Evolutionary conservation across 345 rosid species (phyloP), one percentile per base, ranked within the genome.

Genomic region (Murraya paniculata): DNA sequence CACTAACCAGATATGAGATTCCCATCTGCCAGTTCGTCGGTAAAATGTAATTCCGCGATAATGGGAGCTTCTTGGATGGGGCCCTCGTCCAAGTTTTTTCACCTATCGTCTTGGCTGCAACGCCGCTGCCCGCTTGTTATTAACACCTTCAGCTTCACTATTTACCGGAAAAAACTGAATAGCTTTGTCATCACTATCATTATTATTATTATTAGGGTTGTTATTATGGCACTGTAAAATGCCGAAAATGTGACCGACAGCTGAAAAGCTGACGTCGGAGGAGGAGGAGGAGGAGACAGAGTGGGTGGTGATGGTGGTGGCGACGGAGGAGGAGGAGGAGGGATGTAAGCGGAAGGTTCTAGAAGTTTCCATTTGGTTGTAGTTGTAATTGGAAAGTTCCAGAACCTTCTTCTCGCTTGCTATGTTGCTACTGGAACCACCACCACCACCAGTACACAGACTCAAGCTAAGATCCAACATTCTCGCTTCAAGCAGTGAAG

Each of bases 11-110:
- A 93, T 93, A 79, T 93, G 97, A 0, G 97, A 93, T 72, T 93
- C 69, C 69, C 45, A 65, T 65, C 69, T 21, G 0, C 97, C 91
- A 50, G 97, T 92, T 79, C 94, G 77, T 31, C 94, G 85, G 77
- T 92, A 92, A 78, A 88, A 92, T 50, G 97, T 92, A 78, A 92
- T 91, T 30, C 97, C 97, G 11, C 94, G 87, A 71, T 90, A 92
- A 85, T 90, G 94, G n/a, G 93, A 92, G 87, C 97, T 92, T 71
- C 82, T 81, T 2, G 97, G 86, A 83, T 92, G 83, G 59, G 97
- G 97, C 24, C 97, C 97, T 24, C 97, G 91, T 75, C 97, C 71
- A 72, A 91, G 90, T 88, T 88, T 90, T 88, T 85, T 89, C 68
- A 68, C 82, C 72, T 65, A 85, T 18, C 75, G 84, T 76, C 53